Evolutionary conservation across 306 rosid genomes (phyloP).

Genomic region (Lablab purpureus): DNA sequence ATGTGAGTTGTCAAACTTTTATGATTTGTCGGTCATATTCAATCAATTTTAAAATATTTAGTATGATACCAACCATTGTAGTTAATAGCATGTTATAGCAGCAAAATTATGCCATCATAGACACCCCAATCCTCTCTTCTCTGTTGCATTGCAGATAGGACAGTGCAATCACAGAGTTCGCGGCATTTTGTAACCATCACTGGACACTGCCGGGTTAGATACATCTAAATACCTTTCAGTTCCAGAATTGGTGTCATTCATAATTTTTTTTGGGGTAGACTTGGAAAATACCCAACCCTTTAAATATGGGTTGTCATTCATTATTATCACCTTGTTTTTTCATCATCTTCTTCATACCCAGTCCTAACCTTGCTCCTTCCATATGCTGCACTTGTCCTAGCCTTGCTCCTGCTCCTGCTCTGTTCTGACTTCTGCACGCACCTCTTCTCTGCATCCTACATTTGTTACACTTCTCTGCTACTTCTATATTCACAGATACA

Average conservation of each 20-base stretch:
- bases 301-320: neutral
- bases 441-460: neutral
- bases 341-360: neutral
- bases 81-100: neutral
- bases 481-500: neutral
- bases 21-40: neutral
- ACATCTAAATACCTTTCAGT: neutral
- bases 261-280: neutral
- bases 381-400: neutral
- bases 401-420: neutral
- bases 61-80: neutral
- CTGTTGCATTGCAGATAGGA: neutral
- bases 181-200: neutral
- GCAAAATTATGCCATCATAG: neutral
- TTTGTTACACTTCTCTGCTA: neutral
- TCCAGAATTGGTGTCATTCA: neutral
- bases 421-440: neutral
- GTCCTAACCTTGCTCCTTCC: neutral
- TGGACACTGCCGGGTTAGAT: neutral
- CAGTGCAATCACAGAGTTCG: neutral
- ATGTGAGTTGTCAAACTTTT: neutral
- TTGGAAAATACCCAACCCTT: neutral
- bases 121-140: neutral
- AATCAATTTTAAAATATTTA: neutral
- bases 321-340: neutral